Conservation (phyloP, 306 rosid genomes). For the Ormosia emarginata region DNA sequence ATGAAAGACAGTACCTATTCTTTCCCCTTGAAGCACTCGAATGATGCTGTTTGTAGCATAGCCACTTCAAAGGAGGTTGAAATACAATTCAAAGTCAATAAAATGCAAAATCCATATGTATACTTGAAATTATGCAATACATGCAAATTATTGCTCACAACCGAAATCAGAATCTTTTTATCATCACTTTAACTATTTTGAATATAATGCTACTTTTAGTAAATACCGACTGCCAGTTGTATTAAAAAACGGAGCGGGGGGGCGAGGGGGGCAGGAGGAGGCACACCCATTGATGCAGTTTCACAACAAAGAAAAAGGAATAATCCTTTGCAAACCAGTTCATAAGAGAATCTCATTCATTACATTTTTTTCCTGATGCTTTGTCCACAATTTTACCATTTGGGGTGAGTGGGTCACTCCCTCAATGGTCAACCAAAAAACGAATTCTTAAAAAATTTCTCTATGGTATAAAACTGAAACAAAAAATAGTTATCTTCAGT, state of each 20-base stretch:
- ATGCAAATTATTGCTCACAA: background rate
- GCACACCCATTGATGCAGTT: background rate
- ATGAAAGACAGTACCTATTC: constrained; percentile 87
- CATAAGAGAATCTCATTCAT: background rate
- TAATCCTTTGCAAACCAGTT: background rate
- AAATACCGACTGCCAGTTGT: background rate
- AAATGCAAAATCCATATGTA: constrained; percentile 7
- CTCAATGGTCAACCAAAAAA: background rate
- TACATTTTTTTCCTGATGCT: background rate
- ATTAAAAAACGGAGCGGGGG: background rate
- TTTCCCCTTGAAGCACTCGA: constrained; percentile 82
- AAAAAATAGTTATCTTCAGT: background rate
- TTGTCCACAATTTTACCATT: background rate
- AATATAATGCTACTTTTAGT: background rate
- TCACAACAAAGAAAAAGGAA: background rate
- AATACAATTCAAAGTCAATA: constrained; percentile 20
- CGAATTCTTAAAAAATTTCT: background rate
- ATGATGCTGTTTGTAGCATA: constrained; percentile 71
- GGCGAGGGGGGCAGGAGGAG: background rate
- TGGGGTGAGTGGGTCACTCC: background rate
- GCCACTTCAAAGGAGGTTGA: constrained; percentile 50
- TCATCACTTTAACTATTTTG: background rate
- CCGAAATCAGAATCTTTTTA: background rate
- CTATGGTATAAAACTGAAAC: background rate
- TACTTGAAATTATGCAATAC: constrained; percentile 1